Percentiles rank a stretch among this genome's conserved stretches.
Evolutionary conservation across 2,329 filamentous ascomycete genomes (phyloP).

Genomic region (Cladophialophora bantiana): DNA sequence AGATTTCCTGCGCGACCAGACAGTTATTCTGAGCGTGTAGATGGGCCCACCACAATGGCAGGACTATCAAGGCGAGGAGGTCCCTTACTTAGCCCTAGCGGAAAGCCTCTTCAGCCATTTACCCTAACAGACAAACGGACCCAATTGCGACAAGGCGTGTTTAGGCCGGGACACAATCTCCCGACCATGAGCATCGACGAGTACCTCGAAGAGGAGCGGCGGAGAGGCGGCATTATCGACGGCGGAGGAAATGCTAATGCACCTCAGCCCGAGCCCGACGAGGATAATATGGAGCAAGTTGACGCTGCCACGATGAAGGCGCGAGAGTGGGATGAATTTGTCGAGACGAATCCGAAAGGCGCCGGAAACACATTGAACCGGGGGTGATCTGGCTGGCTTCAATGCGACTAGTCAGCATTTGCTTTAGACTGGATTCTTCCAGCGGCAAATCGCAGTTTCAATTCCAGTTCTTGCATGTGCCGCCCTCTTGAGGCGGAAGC

Average conservation of each 20-base stretch:
- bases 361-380: constrained; percentile 59
- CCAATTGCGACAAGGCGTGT: constrained; percentile 79
- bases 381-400: constrained; percentile 44
- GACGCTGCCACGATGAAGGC: constrained; percentile 94
- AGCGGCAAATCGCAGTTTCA: neutral
- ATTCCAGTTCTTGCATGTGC: neutral
- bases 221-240: constrained; percentile 85
- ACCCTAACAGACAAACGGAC: constrained; percentile 80
- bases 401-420: neutral
- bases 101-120: constrained; percentile 89
- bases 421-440: neutral
- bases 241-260: constrained; percentile 81
- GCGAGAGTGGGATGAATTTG: constrained; percentile 92
- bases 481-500: neutral
- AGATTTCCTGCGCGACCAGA: constrained; percentile 38
- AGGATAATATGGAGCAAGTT: constrained; percentile 86
- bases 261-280: constrained; percentile 75
- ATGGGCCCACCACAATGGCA: constrained; percentile 64
- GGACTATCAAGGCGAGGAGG: constrained; percentile 62
- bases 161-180: constrained; percentile 87
- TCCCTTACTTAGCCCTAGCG: constrained; percentile 76
- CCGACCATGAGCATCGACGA: constrained; percentile 99
- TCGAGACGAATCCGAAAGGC: constrained; percentile 81
- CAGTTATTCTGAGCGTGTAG: constrained; percentile 75
- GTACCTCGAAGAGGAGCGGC: constrained; percentile 89